Evolutionary conservation across 2,329 filamentous ascomycete genomes (phyloP), one percentile per base, ranked within the genome.

Genomic region (Fusarium fujikuroi): DNA sequence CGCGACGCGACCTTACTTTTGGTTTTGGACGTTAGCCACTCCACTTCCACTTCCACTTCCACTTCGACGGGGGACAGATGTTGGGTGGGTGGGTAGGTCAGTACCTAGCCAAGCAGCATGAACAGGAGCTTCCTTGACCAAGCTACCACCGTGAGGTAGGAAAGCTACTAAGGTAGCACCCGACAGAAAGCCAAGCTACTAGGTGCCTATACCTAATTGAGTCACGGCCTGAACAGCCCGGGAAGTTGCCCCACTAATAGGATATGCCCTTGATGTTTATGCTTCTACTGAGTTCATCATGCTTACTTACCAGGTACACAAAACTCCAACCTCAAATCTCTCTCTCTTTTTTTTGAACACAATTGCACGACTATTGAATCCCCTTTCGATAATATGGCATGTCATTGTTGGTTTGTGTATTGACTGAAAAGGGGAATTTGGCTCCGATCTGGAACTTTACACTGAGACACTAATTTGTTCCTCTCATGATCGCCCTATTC

Each of bases 1-100:
- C 75, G 75, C 75, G 75, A 77, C 75, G 75, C 75, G 75, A 76
- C 75, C 61, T 65, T 68, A 68, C 42, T 68, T 63, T 69, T 36
- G 43, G 43, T 62, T 69, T 69, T 40, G 60, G 60, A 54, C 34
- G 30, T 63, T 60, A 18, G 65, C 40, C 44, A 50, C 60, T 69
- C 68, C 69, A 72, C 70, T 56, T 65, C 49, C 43, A 49, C 34
- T 46, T 69, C 49, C 43, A 49, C 34, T 46, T 69, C 56, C 64
- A 54, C 56, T 67, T 67, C 30, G 44, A 65, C 37, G 34, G 50
- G 34, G 47, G 28, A 23, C 16, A 30, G 47, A 23, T 30, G 15
- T 18, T 32, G 21, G 46, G 21, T 47, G 44, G 25, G 19, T 11
- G 25, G 18, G 25, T 30, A 15, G 28, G 46, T 23, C 18, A 19